Percentiles rank a stretch among this genome's conserved stretches.
Conservation (phyloP, 495 filamentous ascomycete species). For the Podospora pseudocomata region DNA sequence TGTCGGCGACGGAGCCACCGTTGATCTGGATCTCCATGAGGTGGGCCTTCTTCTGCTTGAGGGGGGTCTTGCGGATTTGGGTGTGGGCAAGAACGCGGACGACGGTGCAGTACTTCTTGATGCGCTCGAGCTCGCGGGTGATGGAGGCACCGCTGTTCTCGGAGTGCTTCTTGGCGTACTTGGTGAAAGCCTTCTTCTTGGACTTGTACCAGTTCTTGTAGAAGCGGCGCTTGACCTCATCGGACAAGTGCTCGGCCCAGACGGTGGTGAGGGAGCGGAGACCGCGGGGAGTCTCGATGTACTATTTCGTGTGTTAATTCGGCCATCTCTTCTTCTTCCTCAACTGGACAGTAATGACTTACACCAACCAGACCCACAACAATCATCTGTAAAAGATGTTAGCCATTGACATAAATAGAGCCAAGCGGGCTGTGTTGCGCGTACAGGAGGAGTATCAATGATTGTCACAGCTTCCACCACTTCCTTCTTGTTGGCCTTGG, state of each 20-base stretch:
- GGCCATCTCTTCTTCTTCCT: conserved; percentile 13
- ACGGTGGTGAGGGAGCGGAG: conserved; percentile 98
- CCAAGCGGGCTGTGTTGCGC: conserved; percentile 66
- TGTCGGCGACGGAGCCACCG: conserved; percentile 88
- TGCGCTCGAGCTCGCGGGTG: conserved; percentile 95
- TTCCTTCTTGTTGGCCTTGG: conserved; percentile 99
- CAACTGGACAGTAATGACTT: conserved; percentile 37
- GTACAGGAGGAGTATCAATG: conserved; percentile 99
- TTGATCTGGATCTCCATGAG: conserved; percentile 99
- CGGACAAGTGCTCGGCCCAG: conserved; percentile 98
- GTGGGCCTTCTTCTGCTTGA: conserved; percentile 99
- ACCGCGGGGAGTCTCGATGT: conserved; percentile 99
- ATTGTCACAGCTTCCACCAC: conserved; percentile 98
- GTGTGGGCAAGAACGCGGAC: conserved; percentile 99
- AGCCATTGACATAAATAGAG: conserved; percentile 54
- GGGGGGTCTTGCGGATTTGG: conserved; percentile 96
- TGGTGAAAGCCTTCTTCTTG: conserved; percentile 99
- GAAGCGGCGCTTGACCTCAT: conserved; percentile 99
- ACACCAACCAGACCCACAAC: conserved; percentile 95
- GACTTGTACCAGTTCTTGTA: conserved; percentile 99
- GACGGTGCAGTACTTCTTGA: conserved; percentile 99
- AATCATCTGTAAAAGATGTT: conserved; percentile 78
- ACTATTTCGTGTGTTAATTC: conserved; percentile 40
- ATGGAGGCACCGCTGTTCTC: conserved; percentile 83
- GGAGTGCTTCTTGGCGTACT: conserved; percentile 99